Base-by-base conservation (phyloP, 164 flowering plant species). In the Annona cherimola region DNA sequence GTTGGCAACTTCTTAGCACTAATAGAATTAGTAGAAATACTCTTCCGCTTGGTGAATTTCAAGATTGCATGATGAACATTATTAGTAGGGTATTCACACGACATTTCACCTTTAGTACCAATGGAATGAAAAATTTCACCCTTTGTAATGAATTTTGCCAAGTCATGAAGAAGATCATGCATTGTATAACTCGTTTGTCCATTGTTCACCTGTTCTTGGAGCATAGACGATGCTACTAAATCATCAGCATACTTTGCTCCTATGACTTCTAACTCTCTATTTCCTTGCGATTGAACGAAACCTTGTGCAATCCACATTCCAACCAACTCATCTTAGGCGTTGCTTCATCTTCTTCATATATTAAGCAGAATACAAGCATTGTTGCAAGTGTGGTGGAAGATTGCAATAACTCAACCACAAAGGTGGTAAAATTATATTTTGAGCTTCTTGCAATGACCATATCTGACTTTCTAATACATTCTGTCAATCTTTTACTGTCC, bases 251-350 rank as follows among this genome's bases (percentile, higher is more conserved):
- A 71, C 39, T 67, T 67, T 2, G 6, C 62, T 5, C 70, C 78
- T 2, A 67, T 19, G 18, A 2, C 35, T 35, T 75, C 78, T 43
- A 50, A 9, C 45, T 14, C 64, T 61, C 14, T 61, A n/a, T 16
- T 16, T 61, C 39, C 39, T 19, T 61, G 40, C n/a, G 41, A 11
- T 3, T 8, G 3, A 2, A 71, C 54, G 26, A 64, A 66, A 66
- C 71, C 77, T 75, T 70, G 45, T 6, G 77, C 66, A 70, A 75
- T 66, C 77, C 77, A 75, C 45, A 70, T 18, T 61, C 45, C 26
- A 40, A 70, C 65, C 40, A 75, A 16, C 12, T 0, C 5, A 18
- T 66, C 39, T 61, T 66, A 0, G 42, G 26, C 1, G 59, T 55
- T 9, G 11, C 1, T n/a, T 45, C 7, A 42, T 66, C 73, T 66